Conservation (phyloP, 2,329 filamentous ascomycete genomes). For the Fonsecaea multimorphosa region DNA sequence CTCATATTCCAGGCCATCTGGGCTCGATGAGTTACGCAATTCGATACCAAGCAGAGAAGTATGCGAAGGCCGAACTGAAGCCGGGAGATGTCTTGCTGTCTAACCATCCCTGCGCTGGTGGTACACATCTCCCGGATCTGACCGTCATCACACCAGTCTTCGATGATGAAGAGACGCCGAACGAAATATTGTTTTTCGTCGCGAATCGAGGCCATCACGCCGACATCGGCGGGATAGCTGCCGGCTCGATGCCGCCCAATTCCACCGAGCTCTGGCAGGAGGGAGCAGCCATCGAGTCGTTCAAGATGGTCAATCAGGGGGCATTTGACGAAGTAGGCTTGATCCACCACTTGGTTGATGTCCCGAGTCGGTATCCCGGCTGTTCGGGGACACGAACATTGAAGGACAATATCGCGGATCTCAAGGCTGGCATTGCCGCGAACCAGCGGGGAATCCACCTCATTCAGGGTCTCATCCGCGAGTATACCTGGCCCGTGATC, state of each 20-base stretch:
- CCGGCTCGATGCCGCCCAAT: slow-evolving; percentile 51
- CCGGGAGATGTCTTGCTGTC: slow-evolving; percentile 78
- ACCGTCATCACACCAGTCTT: slow-evolving; percentile 79
- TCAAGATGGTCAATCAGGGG: slow-evolving; percentile 45
- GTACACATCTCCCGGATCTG: slow-evolving; percentile 79
- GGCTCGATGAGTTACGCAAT: slow-evolving; percentile 88
- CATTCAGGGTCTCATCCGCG: slow-evolving; percentile 46
- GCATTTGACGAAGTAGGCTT: slow-evolving; percentile 47
- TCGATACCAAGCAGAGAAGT: slow-evolving; percentile 72
- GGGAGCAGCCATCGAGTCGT: slow-evolving; percentile 54
- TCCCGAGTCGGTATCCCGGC: slow-evolving; percentile 32
- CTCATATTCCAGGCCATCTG: slow-evolving; percentile 80
- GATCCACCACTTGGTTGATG: slow-evolving; percentile 41
- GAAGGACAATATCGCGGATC: slow-evolving; percentile 53
- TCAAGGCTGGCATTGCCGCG: slow-evolving; percentile 54
- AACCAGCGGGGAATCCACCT: slow-evolving; percentile 51
- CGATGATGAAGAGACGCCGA: slow-evolving; percentile 62
- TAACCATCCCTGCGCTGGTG: slow-evolving; percentile 81
- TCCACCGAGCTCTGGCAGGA: slow-evolving; percentile 56
- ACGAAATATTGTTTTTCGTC: slow-evolving; percentile 76
- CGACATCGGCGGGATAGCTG: slow-evolving; percentile 58
- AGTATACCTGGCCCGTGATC: slow-evolving; percentile 45
- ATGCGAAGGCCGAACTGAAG: slow-evolving; percentile 70
- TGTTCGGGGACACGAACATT: slow-evolving; percentile 40
- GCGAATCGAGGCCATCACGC: slow-evolving; percentile 76